Evolutionary conservation across 1,284 basidiomycete species (phyloP).

Genomic region (Somion occarium): DNA sequence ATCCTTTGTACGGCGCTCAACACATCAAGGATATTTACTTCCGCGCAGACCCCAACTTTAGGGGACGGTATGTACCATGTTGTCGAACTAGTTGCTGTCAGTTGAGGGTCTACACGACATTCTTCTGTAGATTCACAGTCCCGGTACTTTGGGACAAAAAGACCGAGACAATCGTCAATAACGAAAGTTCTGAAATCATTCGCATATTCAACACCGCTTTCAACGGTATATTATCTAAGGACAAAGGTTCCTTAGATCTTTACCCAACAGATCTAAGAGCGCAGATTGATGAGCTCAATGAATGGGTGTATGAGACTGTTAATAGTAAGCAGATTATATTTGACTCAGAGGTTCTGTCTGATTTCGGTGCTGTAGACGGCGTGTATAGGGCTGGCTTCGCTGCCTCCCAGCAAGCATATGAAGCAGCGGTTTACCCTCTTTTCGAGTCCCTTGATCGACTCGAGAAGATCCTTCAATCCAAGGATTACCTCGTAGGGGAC

Average conservation of each 20-base stretch:
- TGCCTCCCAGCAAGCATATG: constrained; percentile 77
- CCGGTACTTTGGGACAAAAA: constrained; percentile 97
- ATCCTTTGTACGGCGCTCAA: constrained; percentile 64
- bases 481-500: constrained; percentile 81
- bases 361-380: constrained; percentile 47
- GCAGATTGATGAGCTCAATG: constrained; percentile 87
- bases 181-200: constrained; percentile 93
- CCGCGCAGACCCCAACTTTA: constrained; percentile 67
- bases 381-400: constrained; percentile 94
- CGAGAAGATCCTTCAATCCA: constrained; percentile 73
- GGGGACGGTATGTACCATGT: constrained; percentile 45
- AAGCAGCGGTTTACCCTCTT: constrained; percentile 64
- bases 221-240: constrained; percentile 62
- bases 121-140: constrained; percentile 72
- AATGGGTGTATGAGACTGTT: constrained; percentile 81
- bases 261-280: constrained; percentile 71
- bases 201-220: constrained; percentile 87
- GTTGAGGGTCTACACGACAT: no score
- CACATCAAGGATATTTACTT: constrained; percentile 88
- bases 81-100: no score
- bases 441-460: constrained; percentile 80
- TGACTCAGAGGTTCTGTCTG: background rate
- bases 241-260: constrained; percentile 74
- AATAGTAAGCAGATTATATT: constrained; percentile 55
- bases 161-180: constrained; percentile 86